Base-by-base conservation (phyloP, 306 rosid genomes). In the Purshia tridentata region DNA sequence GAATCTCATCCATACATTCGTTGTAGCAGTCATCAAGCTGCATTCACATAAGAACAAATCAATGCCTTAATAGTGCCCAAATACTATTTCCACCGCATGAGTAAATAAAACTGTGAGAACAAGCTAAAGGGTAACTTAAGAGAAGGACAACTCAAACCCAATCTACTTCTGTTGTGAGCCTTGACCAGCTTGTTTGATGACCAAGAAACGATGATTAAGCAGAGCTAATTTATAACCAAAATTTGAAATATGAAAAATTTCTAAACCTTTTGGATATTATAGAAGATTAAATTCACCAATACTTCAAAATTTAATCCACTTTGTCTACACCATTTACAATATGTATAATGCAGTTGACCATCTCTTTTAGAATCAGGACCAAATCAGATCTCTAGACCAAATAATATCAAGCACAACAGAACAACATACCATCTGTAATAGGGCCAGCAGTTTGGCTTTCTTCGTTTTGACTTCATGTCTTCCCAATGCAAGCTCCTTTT, bases 1-100 rank as follows among this genome's bases (percentile, higher is more conserved):
- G 96, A 65, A 94, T 77, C 86, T 94, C 97, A 56, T 89, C 92
- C 85, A 89, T 57, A 78, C 95, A 89, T 69, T 84, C 92, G 77
- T 80, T 88, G 77, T 89, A 91, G 58, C 87, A 84, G 9, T 77
- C 87, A 72, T 94, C 99, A 73, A 94, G 95, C 97, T 92, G 74
- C 64, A 77, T 39, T 49, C 52, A 76, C 47, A 52, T 0, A 42
- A 40, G 5, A 59, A 6, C 1, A 59, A 6, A 59, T 6, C 65
- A 35, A 12, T 59, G 42, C 35, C 39, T 22, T 22, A 10, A 10
- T 13, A 22, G 40, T 11, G 40, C 62, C n/a, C 62, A 22, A 56
- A 56, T 5, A 10, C 62, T 2, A 56, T 5, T 56, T 56, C 62
- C 40, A 56, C 29, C 62, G 20, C 40, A 22, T 56, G 12, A 0